Conservation (phyloP, 306 rosid genomes). For the Pachyrhizus erosus region DNA sequence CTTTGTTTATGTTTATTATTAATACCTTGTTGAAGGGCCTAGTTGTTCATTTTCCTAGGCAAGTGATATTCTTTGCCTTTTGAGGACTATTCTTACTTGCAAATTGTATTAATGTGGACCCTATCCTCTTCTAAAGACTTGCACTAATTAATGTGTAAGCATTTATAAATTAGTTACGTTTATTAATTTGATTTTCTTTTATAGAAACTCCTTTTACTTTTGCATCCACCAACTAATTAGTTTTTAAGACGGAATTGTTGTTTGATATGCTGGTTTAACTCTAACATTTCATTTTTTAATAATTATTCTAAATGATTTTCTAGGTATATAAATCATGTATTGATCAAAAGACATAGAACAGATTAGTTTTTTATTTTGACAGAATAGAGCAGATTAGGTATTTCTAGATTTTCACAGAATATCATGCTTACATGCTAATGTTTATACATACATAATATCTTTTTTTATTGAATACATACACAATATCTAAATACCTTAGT, state of each 20-base stretch:
- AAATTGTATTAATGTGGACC: conserved; percentile 9
- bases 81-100: conserved; percentile 40
- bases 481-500: too few species aligned
- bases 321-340: too few species aligned
- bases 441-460: too few species aligned
- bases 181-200: background rate
- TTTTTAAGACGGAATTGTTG: background rate
- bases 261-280: background rate
- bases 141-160: background rate
- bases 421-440: too few species aligned
- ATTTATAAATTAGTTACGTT: too few species aligned
- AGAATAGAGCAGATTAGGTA: too few species aligned
- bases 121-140: background rate
- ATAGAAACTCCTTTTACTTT: background rate
- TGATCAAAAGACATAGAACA: too few species aligned
- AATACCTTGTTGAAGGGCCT: conserved; percentile 46
- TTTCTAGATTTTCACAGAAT: too few species aligned
- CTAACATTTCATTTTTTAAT: too few species aligned
- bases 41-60: conserved; percentile 43
- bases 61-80: conserved; percentile 69
- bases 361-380: too few species aligned
- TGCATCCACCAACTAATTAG: background rate
- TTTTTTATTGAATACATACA: too few species aligned
- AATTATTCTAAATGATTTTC: too few species aligned
- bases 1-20: conserved; percentile 34